phyloP scores from a whole-genome alignment of 768 basidiomycete genomes.

The Russula olivacea region DNA sequence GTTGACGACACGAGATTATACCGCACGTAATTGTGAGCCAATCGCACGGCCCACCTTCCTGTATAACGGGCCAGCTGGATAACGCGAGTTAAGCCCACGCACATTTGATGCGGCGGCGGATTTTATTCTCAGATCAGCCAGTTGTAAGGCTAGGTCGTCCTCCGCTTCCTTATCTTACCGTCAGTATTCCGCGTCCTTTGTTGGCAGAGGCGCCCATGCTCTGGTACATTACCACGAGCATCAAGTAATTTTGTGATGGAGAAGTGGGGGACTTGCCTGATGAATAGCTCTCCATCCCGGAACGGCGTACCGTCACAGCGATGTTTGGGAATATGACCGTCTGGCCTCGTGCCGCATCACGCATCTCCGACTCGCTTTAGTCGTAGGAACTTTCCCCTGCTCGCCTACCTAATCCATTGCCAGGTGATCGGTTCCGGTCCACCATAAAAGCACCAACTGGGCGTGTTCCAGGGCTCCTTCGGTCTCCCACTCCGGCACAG shows the following conservation, averaged over 20 bases:
- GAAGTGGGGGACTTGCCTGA: conserved; percentile 11
- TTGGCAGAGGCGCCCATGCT: conserved; percentile 10
- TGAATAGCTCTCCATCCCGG: conserved; percentile 14
- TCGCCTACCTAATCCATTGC: conserved; percentile 14
- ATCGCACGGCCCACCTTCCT: conserved; percentile 13
- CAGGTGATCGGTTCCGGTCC: conserved; percentile 24
- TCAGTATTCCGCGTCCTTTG: conserved; percentile 1
- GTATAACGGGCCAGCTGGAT: conserved; percentile 20
- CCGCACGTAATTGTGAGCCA: conserved; percentile 16
- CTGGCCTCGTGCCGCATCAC: conserved; percentile 23
- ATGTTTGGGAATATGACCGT: conserved; percentile 15
- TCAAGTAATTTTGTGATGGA: conserved; percentile 23
- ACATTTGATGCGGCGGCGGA: conserved; percentile 13
- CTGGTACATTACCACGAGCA: conserved; percentile 11
- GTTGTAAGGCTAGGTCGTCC: not conserved
- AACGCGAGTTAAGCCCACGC: conserved; percentile 14
- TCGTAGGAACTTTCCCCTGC: conserved; percentile 7
- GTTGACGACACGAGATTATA: conserved; percentile 24
- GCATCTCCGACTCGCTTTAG: conserved; percentile 12
- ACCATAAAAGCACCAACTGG: conserved; percentile 20
- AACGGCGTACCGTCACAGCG: conserved; percentile 15
- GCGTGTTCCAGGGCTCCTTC: conserved; percentile 23
- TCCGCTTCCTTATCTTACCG: conserved; percentile 12
- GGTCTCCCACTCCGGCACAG: conserved; percentile 17
- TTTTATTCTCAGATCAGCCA: conserved; percentile 7